Base-by-base conservation (phyloP, 495 filamentous ascomycete genomes). In the Podospora pseudoanserina region DNA sequence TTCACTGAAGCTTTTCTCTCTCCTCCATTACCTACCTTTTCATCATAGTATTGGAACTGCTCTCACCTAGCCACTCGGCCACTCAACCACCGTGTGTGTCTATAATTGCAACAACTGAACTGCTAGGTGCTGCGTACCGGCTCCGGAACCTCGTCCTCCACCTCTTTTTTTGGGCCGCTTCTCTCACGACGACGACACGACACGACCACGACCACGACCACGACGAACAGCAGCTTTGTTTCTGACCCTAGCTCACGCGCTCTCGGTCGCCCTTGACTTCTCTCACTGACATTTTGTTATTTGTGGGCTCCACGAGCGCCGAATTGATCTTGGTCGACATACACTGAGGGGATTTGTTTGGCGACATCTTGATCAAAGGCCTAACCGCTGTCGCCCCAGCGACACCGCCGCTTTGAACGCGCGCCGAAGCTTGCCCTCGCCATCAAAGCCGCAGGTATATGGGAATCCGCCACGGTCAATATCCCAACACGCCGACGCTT, bases 161-260 rank as follows among this genome's bases (percentile, higher is more conserved):
- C 28, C 56, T 60, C 28, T 63, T 53, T 60, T 59, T 61, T 66
- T 49, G 39, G 39, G 15, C 39, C 39, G 39, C 39, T 49, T 49
- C 39, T 13, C 34, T 39, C 34, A 39, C 34, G 3, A 39, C 34
- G 34, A 39, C 34, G 34, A 39, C 34, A 23, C 30, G 30, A 4
- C 30, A 32, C 30, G 30, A 32, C 30, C 30, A 32, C 30, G 30
- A 44, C 30, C 5, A 49, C 39, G 39, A 49, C 39, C 7, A 49
- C 39, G 2, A 49, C 39, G 39, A 49, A 49, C 39, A 16, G 13
- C 39, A 49, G 13, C 39, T 49, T 49, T 49, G 34, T 49, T 11
- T 9, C 7, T 49, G 5, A 6, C 39, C 9, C 39, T 11, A 13
- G 39, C 39, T 49, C 39, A 2, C 7, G 2, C 7, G 15, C 39